These are phyloP conservation scores for Macaranga tanarius DNA, from an alignment of 441 rosid species.

Conservation along the genomic window DNA sequence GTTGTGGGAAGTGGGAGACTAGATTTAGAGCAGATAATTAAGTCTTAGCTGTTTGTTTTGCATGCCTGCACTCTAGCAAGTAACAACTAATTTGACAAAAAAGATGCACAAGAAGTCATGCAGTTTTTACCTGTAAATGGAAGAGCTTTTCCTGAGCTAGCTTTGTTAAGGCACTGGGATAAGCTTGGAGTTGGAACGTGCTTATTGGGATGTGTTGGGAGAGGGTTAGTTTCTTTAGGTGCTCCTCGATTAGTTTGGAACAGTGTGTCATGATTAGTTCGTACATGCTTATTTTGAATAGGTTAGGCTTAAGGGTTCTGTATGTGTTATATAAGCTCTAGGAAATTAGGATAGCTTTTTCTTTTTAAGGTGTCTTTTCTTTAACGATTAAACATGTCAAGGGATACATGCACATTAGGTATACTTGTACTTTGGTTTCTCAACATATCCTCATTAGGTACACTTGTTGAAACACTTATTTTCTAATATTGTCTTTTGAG, in stretches of 20 bases:
- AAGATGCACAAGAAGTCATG: too few relatives aligned
- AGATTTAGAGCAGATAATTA: neutral
- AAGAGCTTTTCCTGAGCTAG: neutral
- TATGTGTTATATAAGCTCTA: neutral
- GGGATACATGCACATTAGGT: neutral
- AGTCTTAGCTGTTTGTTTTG: neutral
- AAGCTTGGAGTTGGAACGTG: neutral
- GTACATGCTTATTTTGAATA: neutral
- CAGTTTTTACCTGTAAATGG: neutral
- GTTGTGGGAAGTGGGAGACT: neutral
- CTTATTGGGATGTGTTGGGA: too few relatives aligned
- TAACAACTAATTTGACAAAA: too few relatives aligned
- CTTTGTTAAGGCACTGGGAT: neutral
- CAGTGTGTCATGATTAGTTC: neutral
- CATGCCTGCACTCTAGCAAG: too few relatives aligned
- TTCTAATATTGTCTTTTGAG: constrained; percentile 1
- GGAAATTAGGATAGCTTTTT: neutral
- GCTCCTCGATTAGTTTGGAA: neutral
- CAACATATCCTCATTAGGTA: neutral
- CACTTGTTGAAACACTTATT: neutral
- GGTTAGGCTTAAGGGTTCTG: neutral
- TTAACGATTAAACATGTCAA: neutral
- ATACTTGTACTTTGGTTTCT: neutral
- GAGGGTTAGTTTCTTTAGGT: neutral
- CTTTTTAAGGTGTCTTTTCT: neutral